Evolutionary conservation across 2,329 filamentous ascomycete genomes (phyloP).

Genomic region (Clarireedia hainanense): DNA sequence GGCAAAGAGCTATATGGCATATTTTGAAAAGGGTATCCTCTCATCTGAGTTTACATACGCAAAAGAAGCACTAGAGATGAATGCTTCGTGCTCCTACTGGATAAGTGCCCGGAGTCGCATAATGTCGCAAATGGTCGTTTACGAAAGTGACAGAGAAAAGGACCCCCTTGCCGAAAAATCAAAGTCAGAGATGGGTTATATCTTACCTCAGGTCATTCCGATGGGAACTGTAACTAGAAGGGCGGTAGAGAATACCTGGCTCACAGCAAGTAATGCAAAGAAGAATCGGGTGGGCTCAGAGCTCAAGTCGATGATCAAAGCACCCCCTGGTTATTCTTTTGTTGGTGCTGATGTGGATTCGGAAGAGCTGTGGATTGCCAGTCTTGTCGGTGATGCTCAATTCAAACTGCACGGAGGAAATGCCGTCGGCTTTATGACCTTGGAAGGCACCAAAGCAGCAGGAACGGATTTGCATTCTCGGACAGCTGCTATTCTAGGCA

Average conservation of each 20-base stretch:
- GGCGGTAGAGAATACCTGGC: slow-evolving; percentile 96
- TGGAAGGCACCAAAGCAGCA: slow-evolving; percentile 89
- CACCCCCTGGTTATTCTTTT: slow-evolving; percentile 83
- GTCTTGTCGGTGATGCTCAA: slow-evolving; percentile 85
- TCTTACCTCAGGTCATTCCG: slow-evolving; percentile 89
- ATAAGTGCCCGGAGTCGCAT: slow-evolving; percentile 92
- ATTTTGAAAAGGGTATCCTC: slow-evolving; percentile 83
- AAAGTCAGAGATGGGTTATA: slow-evolving; percentile 56
- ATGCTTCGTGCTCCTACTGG: slow-evolving; percentile 98
- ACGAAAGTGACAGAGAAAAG: slow-evolving; percentile 53
- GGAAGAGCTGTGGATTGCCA: slow-evolving; percentile 96
- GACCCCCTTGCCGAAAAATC: slow-evolving; percentile 13
- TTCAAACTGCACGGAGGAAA: slow-evolving; percentile 95
- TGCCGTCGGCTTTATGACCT: slow-evolving; percentile 96
- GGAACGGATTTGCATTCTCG: slow-evolving; percentile 93
- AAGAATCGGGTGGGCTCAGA: slow-evolving; percentile 93
- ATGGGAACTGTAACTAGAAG: slow-evolving; percentile 96
- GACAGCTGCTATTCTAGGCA: slow-evolving; percentile 85
- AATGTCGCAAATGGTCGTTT: slow-evolving; percentile 91
- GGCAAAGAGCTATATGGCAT: slow-evolving; percentile 82
- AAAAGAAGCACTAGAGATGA: slow-evolving; percentile 96
- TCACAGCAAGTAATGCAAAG: slow-evolving; percentile 96
- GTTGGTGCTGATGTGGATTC: slow-evolving; percentile 97
- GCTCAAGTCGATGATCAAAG: slow-evolving; percentile 91
- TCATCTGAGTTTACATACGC: slow-evolving; percentile 85